Base-by-base conservation (phyloP, 2,329 filamentous ascomycete genomes). In the Pyrenophora tritici-repentis region DNA sequence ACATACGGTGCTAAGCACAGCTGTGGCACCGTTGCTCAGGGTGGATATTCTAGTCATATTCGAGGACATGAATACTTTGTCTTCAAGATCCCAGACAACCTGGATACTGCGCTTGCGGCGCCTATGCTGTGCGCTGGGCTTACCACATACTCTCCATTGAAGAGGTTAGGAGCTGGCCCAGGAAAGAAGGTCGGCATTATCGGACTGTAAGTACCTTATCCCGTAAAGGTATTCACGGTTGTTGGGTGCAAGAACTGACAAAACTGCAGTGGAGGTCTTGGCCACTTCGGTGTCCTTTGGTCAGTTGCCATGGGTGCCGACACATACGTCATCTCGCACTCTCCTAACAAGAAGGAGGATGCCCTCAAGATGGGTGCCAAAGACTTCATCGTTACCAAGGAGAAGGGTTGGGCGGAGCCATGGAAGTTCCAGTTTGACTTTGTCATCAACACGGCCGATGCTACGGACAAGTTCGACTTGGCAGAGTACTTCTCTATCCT, bases 71-170 rank as follows among this genome's bases (percentile, higher is more conserved):
- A 92, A 75, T 88, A 91, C 78, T 92, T 83, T 66, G 80, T 80
- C 14, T 85, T 85, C 75, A 87, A 88, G 66, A 92, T 95, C 58
- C 91, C 90, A 31, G 89, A 91, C 26, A 83, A 79, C 44, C 81
- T 95, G 38, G 72, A 79, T 57, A 78, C 73, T 51, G 71, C 71
- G 18, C 75, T 86, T 42, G 89, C 86, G 1, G 90, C 89, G 1
- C 89, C 88, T 8, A 91, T 92, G 88, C 81, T 94, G 61, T 95
- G 91, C 74, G 91, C 89, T 34, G 91, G 91, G 57, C 80, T 95
- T 59, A 95, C 91, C 3, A 85, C 86, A 52, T 95, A 86, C 77
- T 88, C 84, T 53, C 90, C 91, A 1, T 80, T 96, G 12, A 86
- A 89, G 58, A 83, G 90, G 41, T 86, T 91, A 66, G 88, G 88